Base-by-base conservation (phyloP, 164 flowering plant species). In the Nymphaea colorata region DNA sequence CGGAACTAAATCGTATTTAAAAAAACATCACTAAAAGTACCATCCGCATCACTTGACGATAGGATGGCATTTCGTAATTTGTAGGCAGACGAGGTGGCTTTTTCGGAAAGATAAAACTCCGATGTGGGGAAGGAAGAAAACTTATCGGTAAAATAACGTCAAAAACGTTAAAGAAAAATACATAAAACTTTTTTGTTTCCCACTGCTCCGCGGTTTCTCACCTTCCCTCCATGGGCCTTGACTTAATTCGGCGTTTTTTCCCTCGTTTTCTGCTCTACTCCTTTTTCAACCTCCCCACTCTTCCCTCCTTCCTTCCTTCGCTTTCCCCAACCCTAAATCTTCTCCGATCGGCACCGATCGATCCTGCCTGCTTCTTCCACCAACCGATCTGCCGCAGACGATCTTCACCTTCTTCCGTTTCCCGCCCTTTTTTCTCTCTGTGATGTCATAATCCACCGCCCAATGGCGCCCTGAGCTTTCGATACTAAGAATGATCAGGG, bases 171-270 rank as follows among this genome's bases (percentile, higher is more conserved):
- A 25, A 0, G 36, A 25, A 25, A 25, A 25, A 25, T 25, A 25
- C 36, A 25, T 25, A 25, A 25, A 25, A 25, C 0, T 1, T 25
- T 25, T 25, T 25, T 0, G 36, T 25, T 1, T 25, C 36, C 36
- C 36, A 25, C 36, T 25, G 36, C 1, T 25, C 36, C 36, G 0
- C 36, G 36, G 36, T 66, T 73, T 51, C 72, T 62, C 69, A 74
- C 59, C 71, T 91, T 91, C 98, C 98, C 98, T 91, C 98, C 98
- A 90, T 84, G 83, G 85, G 81, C 87, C 85, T 82, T 88, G 87
- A 82, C 72, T 81, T 85, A 74, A 82, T 87, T 86, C 89, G 82
- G 81, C 88, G 80, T 61, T 17, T 17, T 17, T 84, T 82, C 91
- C 90, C 88, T 83, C 88, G 84, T 85, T 82, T 82, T 77, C 82